Evolutionary conservation across 2,329 filamentous ascomycete genomes (phyloP).

Genomic region (Stemphylium lycopersici): DNA sequence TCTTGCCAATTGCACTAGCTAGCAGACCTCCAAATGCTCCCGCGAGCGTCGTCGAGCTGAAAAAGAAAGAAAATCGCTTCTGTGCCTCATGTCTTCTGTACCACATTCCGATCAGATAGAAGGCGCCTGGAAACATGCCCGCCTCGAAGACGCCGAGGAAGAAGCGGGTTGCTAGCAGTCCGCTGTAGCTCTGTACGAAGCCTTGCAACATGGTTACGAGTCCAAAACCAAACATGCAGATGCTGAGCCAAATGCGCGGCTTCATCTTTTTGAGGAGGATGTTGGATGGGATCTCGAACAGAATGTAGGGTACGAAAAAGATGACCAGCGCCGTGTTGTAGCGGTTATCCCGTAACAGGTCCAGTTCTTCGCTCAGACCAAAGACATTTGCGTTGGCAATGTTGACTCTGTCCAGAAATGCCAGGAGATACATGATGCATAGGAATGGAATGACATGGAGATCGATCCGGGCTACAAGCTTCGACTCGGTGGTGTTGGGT

Average conservation of each 20-base stretch:
- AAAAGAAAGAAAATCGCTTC: slow-evolving; percentile 92
- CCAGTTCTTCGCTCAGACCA: slow-evolving; percentile 55
- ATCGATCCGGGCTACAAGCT: slow-evolving; percentile 55
- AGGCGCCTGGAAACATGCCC: slow-evolving; percentile 61
- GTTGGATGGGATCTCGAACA: slow-evolving; percentile 61
- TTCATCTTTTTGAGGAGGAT: slow-evolving; percentile 59
- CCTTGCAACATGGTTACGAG: slow-evolving; percentile 71
- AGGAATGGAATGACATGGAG: slow-evolving; percentile 57
- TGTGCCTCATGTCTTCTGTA: slow-evolving; percentile 88
- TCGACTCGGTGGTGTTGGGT: slow-evolving; percentile 56
- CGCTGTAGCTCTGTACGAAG: slow-evolving; percentile 76
- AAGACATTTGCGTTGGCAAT: slow-evolving; percentile 61
- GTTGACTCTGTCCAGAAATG: slow-evolving; percentile 59
- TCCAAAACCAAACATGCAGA: slow-evolving; percentile 86
- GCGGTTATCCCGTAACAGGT: slow-evolving; percentile 50
- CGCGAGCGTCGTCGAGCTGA: slow-evolving; percentile 78
- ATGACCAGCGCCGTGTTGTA: slow-evolving; percentile 61
- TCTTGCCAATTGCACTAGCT: slow-evolving; percentile 86
- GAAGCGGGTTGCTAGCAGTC: slow-evolving; percentile 77
- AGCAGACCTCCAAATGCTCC: slow-evolving; percentile 87
- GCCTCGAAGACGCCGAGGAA: slow-evolving; percentile 72
- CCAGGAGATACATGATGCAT: slow-evolving; percentile 58
- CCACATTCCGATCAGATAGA: slow-evolving; percentile 85
- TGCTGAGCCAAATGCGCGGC: slow-evolving; percentile 64
- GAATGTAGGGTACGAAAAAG: slow-evolving; percentile 61